Base-by-base conservation (phyloP, 345 rosid genomes). In the Isatis tinctoria region DNA sequence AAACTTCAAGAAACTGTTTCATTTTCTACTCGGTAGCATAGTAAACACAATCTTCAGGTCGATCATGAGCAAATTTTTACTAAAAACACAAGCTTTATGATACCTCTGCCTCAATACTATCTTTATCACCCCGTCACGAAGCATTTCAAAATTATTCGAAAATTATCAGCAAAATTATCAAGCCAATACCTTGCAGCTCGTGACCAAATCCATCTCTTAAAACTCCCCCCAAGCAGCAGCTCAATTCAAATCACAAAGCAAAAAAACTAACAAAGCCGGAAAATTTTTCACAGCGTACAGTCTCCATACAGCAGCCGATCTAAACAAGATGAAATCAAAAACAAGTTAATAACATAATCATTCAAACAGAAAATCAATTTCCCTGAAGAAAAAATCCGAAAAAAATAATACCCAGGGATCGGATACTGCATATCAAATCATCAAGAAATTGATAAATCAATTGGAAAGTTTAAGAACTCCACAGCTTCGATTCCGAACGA, bases 181-280 rank as follows among this genome's bases (percentile, higher is more conserved):
- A 67, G 10, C 41, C 45, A 63, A 54, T 85, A 93, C 97, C 98
- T 87, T 86, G 87, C 98, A 93, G 68, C 80, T 78, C 60, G 81
- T 61, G 9, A 80, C 87, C 83, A 87, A 87, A 86, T 93, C 98
- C 98, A 93, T 93, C 58, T 79, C 81, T 60, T 27, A 44, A 48
- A 28, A 67, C 47, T 27, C 39, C 32, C 16, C 22, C 8, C 17
- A 43, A 58, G 62, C 20, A 58, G 40, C 59, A 67, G 61, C 70
- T 40, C 48, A 72, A 56, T 72, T 56, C 28, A 75, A 76, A 81
- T 48, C 67, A 72, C 65, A 68, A 9, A 54, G 56, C 69, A 60
- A 68, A 54, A 26, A 54, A 79, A 73, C 71, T 48, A 39, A 39
- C 53, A 74, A 70, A 81, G 73, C 74, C 70, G 57, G 32, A 65